Percentiles rank a stretch among this genome's conserved stretches.
Evolutionary conservation across 2,329 filamentous ascomycete genomes (phyloP).

Genomic region (Aplosporella prunicola): DNA sequence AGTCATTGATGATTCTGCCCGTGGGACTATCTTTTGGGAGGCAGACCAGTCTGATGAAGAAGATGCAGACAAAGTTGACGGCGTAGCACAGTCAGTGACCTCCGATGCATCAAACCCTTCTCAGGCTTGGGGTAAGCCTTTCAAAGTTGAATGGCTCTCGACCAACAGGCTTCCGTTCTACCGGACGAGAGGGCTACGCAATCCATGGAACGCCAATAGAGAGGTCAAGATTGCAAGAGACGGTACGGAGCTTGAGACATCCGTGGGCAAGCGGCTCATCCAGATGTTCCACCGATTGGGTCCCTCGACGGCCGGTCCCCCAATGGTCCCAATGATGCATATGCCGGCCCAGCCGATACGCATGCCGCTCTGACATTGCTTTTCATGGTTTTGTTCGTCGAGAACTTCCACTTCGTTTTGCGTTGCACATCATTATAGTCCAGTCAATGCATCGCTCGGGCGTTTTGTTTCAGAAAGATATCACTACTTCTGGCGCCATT

Average conservation of each 20-base stretch:
- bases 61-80: slow-evolving; percentile 38
- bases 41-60: slow-evolving; percentile 51
- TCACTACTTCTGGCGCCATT: neutral
- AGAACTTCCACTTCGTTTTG: too few relatives aligned
- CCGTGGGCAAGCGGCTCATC: slow-evolving; percentile 65
- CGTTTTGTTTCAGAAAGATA: neutral
- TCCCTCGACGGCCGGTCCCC: slow-evolving; percentile 11
- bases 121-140: slow-evolving; percentile 82
- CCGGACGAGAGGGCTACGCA: slow-evolving; percentile 73
- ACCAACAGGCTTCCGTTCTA: slow-evolving; percentile 80
- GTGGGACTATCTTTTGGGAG: slow-evolving; percentile 98
- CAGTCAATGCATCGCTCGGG: neutral
- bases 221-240: slow-evolving; percentile 95
- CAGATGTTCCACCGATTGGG: slow-evolving; percentile 60
- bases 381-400: neutral
- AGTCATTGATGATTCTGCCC: slow-evolving; percentile 84
- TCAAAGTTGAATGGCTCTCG: slow-evolving; percentile 83
- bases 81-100: slow-evolving; percentile 28
- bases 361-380: too few relatives aligned
- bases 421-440: neutral
- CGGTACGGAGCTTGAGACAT: slow-evolving; percentile 84
- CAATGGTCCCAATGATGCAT: slow-evolving; percentile 5
- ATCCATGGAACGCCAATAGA: slow-evolving; percentile 89
- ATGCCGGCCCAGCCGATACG: slow-evolving; percentile 5
- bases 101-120: slow-evolving; percentile 14